phyloP scores from a whole-genome alignment of 192 early-diverging fungal species.

The Backusella luteola region DNA sequence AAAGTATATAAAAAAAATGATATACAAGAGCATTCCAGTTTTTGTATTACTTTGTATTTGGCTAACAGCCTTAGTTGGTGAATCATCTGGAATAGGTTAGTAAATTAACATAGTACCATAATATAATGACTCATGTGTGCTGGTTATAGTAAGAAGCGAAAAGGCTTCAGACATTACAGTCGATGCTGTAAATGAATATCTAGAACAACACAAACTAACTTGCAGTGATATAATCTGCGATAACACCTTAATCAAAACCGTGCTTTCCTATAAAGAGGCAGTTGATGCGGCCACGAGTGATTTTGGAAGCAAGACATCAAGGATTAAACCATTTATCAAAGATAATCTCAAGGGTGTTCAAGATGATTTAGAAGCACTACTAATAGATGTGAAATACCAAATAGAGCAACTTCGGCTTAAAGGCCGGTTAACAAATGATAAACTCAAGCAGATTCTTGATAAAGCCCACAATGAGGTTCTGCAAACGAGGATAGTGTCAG shows the following conservation, averaged over 20 bases:
- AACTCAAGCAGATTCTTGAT: constrained; percentile 6
- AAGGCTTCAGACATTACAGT: neutral
- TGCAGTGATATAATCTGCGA: neutral
- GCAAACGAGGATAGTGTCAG: constrained; percentile 3
- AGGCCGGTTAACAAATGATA: constrained; percentile 5
- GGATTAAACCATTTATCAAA: neutral
- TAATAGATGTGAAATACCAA: neutral
- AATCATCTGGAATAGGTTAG: neutral
- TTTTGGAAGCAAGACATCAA: neutral
- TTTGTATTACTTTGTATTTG: constrained; percentile 4
- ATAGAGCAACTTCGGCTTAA: constrained; percentile 8
- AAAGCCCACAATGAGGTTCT: neutral
- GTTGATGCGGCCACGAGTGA: neutral
- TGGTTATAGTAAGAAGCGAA: neutral
- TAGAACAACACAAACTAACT: neutral
- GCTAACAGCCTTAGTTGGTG: neutral
- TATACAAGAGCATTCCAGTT: neutral
- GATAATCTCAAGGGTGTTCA: neutral
- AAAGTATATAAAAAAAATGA: neutral
- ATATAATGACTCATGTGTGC: neutral
- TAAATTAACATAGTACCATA: neutral
- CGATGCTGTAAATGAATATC: neutral
- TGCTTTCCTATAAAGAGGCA: constrained; percentile 5
- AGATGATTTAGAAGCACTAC: neutral
- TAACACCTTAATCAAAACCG: neutral